These are phyloP conservation scores for Clarireedia paspali DNA, from an alignment of 2,329 filamentous ascomycete genomes.

Conservation along the genomic window DNA sequence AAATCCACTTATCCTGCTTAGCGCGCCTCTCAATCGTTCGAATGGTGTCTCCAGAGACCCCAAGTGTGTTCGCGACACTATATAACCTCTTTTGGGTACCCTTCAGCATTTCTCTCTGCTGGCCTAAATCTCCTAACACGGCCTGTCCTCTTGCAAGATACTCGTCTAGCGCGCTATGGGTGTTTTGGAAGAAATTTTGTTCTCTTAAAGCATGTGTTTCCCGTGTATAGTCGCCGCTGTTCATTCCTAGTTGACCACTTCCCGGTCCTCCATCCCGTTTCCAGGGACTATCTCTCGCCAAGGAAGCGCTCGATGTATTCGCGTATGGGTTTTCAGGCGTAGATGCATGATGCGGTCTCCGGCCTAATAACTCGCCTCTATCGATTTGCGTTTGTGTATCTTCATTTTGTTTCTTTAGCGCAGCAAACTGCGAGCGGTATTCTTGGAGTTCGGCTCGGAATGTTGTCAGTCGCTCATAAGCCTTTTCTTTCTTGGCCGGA, in stretches of 20 bases:
- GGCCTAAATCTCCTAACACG: constrained; percentile 78
- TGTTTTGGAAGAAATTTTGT: constrained; percentile 76
- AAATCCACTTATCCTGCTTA: constrained; percentile 97
- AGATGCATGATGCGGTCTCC: constrained; percentile 72
- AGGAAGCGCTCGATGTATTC: constrained; percentile 36
- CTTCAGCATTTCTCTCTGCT: constrained; percentile 92
- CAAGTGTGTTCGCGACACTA: constrained; percentile 86
- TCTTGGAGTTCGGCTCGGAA: constrained; percentile 78
- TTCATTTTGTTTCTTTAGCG: constrained; percentile 69
- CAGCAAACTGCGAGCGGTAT: constrained; percentile 70
- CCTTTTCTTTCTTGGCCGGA: constrained; percentile 85
- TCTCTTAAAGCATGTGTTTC: constrained; percentile 83
- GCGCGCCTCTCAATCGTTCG: constrained; percentile 90
- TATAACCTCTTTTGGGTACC: constrained; percentile 87
- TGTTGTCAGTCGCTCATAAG: constrained; percentile 72
- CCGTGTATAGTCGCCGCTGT: constrained; percentile 56
- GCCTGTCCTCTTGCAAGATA: constrained; percentile 88
- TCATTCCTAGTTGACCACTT: constrained; percentile 34
- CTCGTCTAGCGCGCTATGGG: constrained; percentile 82
- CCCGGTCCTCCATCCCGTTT: constrained; percentile 17
- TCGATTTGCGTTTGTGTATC: constrained; percentile 60
- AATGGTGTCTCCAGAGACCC: constrained; percentile 91
- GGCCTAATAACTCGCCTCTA: constrained; percentile 74
- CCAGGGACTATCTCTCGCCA: constrained; percentile 23
- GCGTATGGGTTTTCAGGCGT: constrained; percentile 92